Evolutionary conservation across 2,329 filamentous ascomycete species (phyloP).

Genomic region (Neonectria sp.): DNA sequence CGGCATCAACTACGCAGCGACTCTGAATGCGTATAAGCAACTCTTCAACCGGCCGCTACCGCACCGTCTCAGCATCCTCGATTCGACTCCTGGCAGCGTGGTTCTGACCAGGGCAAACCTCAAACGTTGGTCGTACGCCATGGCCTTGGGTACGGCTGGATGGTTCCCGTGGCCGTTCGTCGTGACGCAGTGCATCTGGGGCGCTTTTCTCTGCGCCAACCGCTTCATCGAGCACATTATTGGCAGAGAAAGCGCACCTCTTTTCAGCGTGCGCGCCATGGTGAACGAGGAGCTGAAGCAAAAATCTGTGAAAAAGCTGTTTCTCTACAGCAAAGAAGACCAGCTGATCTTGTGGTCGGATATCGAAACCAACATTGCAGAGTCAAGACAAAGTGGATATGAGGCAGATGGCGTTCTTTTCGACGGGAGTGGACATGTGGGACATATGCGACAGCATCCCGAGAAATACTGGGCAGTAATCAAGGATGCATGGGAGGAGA

Average conservation of each 20-base stretch:
- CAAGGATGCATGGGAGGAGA: neutral
- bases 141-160: slow-evolving; percentile 63
- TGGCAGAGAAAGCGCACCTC: slow-evolving; percentile 56
- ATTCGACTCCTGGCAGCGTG: slow-evolving; percentile 66
- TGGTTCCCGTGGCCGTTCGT: slow-evolving; percentile 63
- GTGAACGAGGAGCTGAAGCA: slow-evolving; percentile 54
- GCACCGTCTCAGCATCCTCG: slow-evolving; percentile 61
- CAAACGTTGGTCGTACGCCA: slow-evolving; percentile 65
- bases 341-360: slow-evolving; percentile 68
- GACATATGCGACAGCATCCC: neutral
- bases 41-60: slow-evolving; percentile 57
- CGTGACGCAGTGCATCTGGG: slow-evolving; percentile 62
- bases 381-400: slow-evolving; percentile 63
- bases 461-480: neutral
- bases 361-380: slow-evolving; percentile 66
- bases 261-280: slow-evolving; percentile 51
- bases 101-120: slow-evolving; percentile 58
- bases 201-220: slow-evolving; percentile 56
- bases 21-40: slow-evolving; percentile 60
- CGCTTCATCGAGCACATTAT: slow-evolving; percentile 51
- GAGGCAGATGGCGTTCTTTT: slow-evolving; percentile 50
- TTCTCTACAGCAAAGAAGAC: slow-evolving; percentile 71
- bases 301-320: slow-evolving; percentile 60
- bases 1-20: slow-evolving; percentile 64
- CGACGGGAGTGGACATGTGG: slow-evolving; percentile 1